These are phyloP conservation scores for Beauveria medogensis DNA, from an alignment of 2,329 filamentous ascomycete species.

Conservation along the genomic window DNA sequence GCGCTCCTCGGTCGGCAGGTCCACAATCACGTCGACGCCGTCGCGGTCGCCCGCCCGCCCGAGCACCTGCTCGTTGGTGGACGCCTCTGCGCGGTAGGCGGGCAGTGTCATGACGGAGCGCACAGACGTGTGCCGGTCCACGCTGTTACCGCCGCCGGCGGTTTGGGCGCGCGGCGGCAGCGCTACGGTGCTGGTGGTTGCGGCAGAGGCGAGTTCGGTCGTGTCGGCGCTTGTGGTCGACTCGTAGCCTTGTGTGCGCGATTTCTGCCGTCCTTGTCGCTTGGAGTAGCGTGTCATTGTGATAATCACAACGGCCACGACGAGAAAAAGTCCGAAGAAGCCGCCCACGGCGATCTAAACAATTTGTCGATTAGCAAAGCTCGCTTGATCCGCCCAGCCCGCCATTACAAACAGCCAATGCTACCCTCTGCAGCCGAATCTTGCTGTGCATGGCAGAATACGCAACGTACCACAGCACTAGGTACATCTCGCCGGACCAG, in stretches of 20 bases:
- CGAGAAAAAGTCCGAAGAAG: background rate
- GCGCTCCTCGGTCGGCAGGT: conserved; percentile 72
- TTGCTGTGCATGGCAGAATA: background rate
- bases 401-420: background rate
- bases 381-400: background rate
- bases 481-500: background rate
- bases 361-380: background rate
- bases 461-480: background rate
- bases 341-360: background rate
- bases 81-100: conserved; percentile 66
- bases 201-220: background rate
- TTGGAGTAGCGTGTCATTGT: background rate
- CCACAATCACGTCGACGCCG: conserved; percentile 84
- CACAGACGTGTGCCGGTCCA: conserved; percentile 78
- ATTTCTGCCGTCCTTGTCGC: background rate
- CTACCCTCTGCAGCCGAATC: background rate
- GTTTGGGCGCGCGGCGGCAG: background rate
- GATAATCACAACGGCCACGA: background rate
- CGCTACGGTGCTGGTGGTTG: background rate
- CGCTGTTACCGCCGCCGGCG: conserved; percentile 21
- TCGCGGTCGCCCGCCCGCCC: conserved; percentile 84
- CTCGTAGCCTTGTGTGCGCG: conserved; percentile 5
- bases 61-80: conserved; percentile 71
- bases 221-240: background rate
- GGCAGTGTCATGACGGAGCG: conserved; percentile 93